Percentiles rank a stretch among this genome's conserved stretches.
phyloP scores from a whole-genome alignment of 257 asterid genomes.

The Forsythia viridissima region DNA sequence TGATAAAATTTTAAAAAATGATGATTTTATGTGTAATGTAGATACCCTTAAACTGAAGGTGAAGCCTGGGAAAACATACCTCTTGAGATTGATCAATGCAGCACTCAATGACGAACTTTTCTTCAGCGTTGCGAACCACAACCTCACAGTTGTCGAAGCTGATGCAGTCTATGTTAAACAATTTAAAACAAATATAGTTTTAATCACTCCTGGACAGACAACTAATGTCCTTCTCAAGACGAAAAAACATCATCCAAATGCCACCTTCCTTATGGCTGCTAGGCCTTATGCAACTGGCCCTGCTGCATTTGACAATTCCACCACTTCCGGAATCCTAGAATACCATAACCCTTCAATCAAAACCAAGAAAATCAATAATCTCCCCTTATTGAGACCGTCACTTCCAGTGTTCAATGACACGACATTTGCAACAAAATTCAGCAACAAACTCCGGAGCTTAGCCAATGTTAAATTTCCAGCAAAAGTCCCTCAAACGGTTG shows the following conservation, averaged over 20 bases:
- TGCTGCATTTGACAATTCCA: constrained; percentile 59
- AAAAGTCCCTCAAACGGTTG: constrained; percentile 47
- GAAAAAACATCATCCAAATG: constrained; percentile 40
- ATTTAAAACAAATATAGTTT: constrained; percentile 40
- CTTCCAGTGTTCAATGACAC: constrained; percentile 43
- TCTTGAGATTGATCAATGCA: constrained; percentile 63
- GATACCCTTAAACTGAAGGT: constrained; percentile 60
- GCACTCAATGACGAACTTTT: constrained; percentile 66
- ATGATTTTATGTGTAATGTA: constrained; percentile 14
- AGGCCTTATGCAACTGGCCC: constrained; percentile 62
- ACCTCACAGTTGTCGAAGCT: constrained; percentile 54
- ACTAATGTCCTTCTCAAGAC: constrained; percentile 55
- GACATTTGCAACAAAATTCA: constrained; percentile 35
- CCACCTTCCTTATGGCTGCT: constrained; percentile 50
- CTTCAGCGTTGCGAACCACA: constrained; percentile 63
- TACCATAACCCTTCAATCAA: constrained; percentile 34
- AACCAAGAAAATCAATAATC: constrained; percentile 5
- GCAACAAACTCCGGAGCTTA: constrained; percentile 43
- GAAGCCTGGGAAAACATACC: constrained; percentile 57
- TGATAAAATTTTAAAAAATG: neutral
- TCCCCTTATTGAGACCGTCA: constrained; percentile 33
- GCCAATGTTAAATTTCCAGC: constrained; percentile 47
- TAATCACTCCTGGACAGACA: constrained; percentile 70
- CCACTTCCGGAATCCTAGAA: constrained; percentile 47
- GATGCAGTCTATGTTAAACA: constrained; percentile 70